phyloP scores from a whole-genome alignment of 805 yeast species.

The Lipomyces mesembrius region DNA sequence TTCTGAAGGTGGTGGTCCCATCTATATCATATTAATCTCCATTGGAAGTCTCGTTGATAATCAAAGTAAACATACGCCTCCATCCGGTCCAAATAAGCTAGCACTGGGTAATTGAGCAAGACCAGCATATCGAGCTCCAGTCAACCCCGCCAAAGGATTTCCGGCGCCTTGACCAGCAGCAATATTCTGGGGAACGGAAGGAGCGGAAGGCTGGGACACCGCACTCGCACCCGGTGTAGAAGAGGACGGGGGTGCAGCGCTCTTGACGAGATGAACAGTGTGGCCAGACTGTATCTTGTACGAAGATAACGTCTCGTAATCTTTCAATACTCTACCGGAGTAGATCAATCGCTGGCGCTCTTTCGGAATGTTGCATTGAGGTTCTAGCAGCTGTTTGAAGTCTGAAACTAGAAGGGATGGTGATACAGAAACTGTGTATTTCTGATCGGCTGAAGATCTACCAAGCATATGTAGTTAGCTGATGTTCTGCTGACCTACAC shows the following conservation, averaged over 20 bases:
- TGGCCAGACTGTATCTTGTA: conserved; percentile 87
- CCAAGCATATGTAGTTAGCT: conserved; percentile 10
- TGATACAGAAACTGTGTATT: conserved; percentile 66
- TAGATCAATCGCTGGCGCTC: conserved; percentile 87
- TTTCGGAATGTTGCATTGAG: conserved; percentile 66
- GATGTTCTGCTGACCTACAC: background rate
- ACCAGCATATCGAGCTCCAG: conserved; percentile 97
- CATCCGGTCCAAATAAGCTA: conserved; percentile 91
- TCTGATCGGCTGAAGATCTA: conserved; percentile 57
- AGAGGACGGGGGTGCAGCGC: conserved; percentile 59
- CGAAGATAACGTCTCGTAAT: conserved; percentile 68
- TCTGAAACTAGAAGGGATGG: conserved; percentile 63
- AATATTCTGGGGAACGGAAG: conserved; percentile 70
- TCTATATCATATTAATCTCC: conserved; percentile 36
- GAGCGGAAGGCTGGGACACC: conserved; percentile 38
- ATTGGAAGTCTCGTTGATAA: background rate
- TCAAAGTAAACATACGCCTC: conserved; percentile 55
- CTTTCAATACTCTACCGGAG: conserved; percentile 92
- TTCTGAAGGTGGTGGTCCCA: conserved; percentile 75
- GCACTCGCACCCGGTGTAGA: conserved; percentile 43
- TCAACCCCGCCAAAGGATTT: conserved; percentile 88
- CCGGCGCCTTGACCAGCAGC: conserved; percentile 88
- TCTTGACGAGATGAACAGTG: conserved; percentile 86
- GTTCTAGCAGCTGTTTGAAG: conserved; percentile 68
- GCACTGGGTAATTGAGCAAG: conserved; percentile 84